These are phyloP conservation scores for Phytopythium litorale DNA, from an alignment of 352 stramenopile species.

Conservation along the genomic window DNA sequence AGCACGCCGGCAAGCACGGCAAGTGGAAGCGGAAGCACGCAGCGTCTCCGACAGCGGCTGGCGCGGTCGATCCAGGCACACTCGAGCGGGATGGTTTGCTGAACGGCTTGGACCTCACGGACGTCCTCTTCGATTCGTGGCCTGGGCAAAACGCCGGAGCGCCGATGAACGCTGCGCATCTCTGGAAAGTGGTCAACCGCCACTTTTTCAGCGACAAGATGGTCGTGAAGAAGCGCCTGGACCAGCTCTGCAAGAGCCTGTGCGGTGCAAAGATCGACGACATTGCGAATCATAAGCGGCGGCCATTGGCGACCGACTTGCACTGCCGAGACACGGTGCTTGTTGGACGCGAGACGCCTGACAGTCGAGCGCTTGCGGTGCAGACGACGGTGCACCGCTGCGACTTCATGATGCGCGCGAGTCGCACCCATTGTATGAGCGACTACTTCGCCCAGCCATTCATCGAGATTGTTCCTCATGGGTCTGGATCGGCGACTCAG, in stretches of 20 bases:
- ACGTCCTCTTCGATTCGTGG: constrained; percentile 82
- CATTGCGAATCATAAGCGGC: constrained; percentile 40
- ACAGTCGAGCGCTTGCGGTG: constrained; percentile 24
- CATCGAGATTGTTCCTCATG: constrained; percentile 27
- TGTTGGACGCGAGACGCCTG: constrained; percentile 37
- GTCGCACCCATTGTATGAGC: constrained; percentile 53
- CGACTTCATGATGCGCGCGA: constrained; percentile 77
- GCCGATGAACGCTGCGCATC: constrained; percentile 70
- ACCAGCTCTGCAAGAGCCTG: constrained; percentile 58
- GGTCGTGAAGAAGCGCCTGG: constrained; percentile 68
- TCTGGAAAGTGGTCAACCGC: constrained; percentile 70
- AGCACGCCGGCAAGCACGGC: constrained; percentile 30
- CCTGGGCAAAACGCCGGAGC: constrained; percentile 63
- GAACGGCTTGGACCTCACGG: constrained; percentile 37
- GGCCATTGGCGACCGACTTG: constrained; percentile 30
- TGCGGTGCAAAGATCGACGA: constrained; percentile 69
- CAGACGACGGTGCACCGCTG: constrained; percentile 65
- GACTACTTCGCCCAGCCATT: constrained; percentile 44
- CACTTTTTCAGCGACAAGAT: constrained; percentile 65
- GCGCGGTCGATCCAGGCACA: constrained; percentile 12
- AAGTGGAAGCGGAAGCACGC: constrained; percentile 37
- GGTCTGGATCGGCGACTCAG: background rate
- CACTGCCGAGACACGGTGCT: constrained; percentile 64
- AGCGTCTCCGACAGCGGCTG: constrained; percentile 15
- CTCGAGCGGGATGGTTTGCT: constrained; percentile 19